Conservation (phyloP, 345 rosid species). For the Gossypium stocksii region DNA sequence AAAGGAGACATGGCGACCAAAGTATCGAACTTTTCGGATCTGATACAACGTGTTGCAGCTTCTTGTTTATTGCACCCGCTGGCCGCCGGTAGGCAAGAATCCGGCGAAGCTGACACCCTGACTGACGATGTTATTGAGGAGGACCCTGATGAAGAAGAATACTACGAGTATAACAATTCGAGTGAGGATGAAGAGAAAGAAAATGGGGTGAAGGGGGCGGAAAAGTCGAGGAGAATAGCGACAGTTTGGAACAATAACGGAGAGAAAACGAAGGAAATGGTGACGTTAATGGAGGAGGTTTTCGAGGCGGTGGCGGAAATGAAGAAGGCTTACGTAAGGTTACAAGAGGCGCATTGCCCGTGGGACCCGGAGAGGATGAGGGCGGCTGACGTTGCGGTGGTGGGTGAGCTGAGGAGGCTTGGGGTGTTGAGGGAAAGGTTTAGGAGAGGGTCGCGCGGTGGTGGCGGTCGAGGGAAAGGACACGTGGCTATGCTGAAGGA, state of each 20-base stretch:
- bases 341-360: constrained; percentile 92
- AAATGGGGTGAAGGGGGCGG: constrained; percentile 24
- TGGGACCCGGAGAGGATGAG: constrained; percentile 96
- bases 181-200: constrained; percentile 33
- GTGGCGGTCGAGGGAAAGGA: constrained; percentile 28
- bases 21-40: constrained; percentile 72
- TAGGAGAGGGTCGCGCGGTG: constrained; percentile 43
- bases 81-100: constrained; percentile 50
- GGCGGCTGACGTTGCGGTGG: constrained; percentile 75
- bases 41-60: constrained; percentile 82
- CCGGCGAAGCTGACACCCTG: constrained; percentile 26
- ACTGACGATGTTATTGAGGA: constrained; percentile 5
- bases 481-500: constrained; percentile 45
- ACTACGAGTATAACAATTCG: constrained; percentile 25
- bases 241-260: constrained; percentile 18
- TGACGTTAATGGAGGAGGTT: constrained; percentile 57
- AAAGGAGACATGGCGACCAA: constrained; percentile 61
- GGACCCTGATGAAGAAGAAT: constrained; percentile 25
- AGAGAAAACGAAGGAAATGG: constrained; percentile 51
- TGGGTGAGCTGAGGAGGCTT: constrained; percentile 69
- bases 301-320: constrained; percentile 64
- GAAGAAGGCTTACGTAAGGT: constrained; percentile 65
- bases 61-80: constrained; percentile 88
- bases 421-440: constrained; percentile 68
- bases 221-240: constrained; percentile 7